Evolutionary conservation across 139 green algal species (phyloP).

Genomic region (Coelastrella sp.): DNA sequence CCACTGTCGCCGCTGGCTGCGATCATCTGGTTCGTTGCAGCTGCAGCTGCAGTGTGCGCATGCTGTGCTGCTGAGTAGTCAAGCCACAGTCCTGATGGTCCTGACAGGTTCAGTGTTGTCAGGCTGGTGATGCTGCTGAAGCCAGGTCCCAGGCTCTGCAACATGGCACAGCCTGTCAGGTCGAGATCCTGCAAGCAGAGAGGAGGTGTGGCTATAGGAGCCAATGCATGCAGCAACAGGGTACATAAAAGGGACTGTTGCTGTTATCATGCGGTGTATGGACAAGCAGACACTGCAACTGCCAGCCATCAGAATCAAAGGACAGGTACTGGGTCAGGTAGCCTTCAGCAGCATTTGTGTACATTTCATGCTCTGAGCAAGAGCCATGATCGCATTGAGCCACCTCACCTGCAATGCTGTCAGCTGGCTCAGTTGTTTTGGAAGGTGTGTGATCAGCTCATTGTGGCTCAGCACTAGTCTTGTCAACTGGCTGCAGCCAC

Average conservation of each 20-base stretch:
- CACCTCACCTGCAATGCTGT: neutral
- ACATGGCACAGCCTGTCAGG: neutral
- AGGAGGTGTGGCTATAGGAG: no score
- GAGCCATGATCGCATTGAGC: neutral
- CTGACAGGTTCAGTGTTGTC: constrained; percentile 24
- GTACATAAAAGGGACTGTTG: no score
- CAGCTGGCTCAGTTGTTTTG: neutral
- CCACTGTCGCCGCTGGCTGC: neutral
- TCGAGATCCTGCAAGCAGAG: neutral
- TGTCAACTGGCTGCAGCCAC: neutral
- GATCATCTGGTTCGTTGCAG: neutral
- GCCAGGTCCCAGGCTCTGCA: neutral
- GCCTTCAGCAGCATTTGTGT: no score
- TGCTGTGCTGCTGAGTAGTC: constrained; percentile 5
- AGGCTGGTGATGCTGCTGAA: constrained; percentile 15
- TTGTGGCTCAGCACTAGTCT: constrained; percentile 7
- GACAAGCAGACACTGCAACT: no score
- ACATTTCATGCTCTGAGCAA: neutral
- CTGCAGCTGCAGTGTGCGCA: neutral
- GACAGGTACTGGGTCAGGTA: no score
- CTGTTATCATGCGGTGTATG: no score
- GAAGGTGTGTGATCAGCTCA: constrained; percentile 1
- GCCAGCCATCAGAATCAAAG: no score
- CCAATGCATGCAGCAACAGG: neutral
- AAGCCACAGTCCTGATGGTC: constrained; percentile 16